Evolutionary conservation across 2,329 filamentous ascomycete genomes (phyloP).

Genomic region (Hypoxylon sp.): DNA sequence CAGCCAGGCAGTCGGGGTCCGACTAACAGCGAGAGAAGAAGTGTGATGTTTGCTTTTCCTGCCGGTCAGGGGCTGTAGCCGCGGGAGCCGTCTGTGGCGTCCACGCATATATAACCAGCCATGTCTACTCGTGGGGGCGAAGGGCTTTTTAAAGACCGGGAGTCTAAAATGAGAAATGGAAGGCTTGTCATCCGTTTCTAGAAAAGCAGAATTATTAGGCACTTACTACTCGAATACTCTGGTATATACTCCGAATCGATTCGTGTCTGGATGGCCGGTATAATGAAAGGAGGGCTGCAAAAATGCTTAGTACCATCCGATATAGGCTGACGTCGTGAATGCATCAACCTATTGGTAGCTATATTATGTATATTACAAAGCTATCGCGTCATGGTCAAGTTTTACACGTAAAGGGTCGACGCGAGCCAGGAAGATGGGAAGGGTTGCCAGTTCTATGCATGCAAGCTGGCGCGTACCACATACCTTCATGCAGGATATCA

Average conservation of each 20-base stretch:
- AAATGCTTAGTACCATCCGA: not conserved
- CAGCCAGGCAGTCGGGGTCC: slow-evolving; percentile 24
- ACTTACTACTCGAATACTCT: not conserved
- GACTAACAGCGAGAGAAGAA: slow-evolving; percentile 14
- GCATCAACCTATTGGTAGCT: not conserved
- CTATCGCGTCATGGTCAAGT: slow-evolving; percentile 33
- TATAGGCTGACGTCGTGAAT: slow-evolving; percentile 7
- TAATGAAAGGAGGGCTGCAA: slow-evolving; percentile 26
- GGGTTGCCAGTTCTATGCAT: slow-evolving; percentile 33
- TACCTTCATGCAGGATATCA: slow-evolving; percentile 28
- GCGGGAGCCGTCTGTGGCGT: slow-evolving; percentile 26
- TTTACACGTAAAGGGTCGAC: slow-evolving; percentile 31
- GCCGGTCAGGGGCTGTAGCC: slow-evolving; percentile 5
- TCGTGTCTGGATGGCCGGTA: slow-evolving; percentile 8
- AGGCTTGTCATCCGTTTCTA: not conserved
- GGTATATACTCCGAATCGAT: not conserved
- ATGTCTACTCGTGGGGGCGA: slow-evolving; percentile 24
- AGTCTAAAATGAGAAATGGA: not conserved
- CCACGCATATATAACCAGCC: slow-evolving; percentile 19
- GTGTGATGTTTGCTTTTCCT: slow-evolving; percentile 30
- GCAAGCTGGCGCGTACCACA: slow-evolving; percentile 30
- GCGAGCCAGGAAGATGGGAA: slow-evolving; percentile 22
- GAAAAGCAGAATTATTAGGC: not conserved
- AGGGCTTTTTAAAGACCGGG: slow-evolving; percentile 1
- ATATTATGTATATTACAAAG: slow-evolving; percentile 26